Evolutionary conservation across 2,329 filamentous ascomycete genomes (phyloP), one percentile per base, ranked within the genome.

Genomic region (Drechslerella stenobrocha): DNA sequence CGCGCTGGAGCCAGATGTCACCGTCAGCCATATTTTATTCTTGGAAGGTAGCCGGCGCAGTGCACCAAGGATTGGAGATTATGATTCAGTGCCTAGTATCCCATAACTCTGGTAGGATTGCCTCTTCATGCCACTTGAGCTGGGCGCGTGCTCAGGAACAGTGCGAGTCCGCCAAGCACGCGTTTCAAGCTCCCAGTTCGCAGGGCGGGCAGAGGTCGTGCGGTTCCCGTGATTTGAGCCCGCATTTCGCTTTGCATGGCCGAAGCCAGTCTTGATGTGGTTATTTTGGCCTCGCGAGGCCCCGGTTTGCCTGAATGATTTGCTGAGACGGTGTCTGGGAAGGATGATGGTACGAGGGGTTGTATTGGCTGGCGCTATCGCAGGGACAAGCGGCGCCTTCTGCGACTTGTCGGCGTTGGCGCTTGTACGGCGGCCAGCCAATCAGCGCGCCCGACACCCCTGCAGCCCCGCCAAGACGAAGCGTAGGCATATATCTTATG

Each of bases 331-430:
- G 18, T 46, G 37, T 59, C 42, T 45, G 45, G 45, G 45, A 26
- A 51, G 52, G 48, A 50, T 23, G 20, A 45, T 22, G 50, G 63
- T 59, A 51, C 63, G 63, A 67, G 63, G 55, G 44, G 50, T 28
- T 60, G 63, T 67, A 67, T 67, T 67, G 63, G 63, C 59, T 67
- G 45, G 24, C 63, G 63, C 63, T 60, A 56, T 46, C 55, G 37
- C 37, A 18, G 18, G 37, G 37, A 18, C 2, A 42, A 8, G 37
- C 37, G 22, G 37, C 37, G 37, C 22, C 37, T 42, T 42, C 37
- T 42, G 37, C 37, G 37, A 42, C 37, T n/a, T n/a, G 37, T 42
- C 9, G 37, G 18, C 37, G 37, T 42, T n/a, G 37, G 13, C 13
- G 13, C 18, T 42, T 18, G 37, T 18, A 42, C 55, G 24, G 32